These are phyloP conservation scores for Eucalyptus cloeziana DNA, from an alignment of 345 rosid species.

Conservation along the genomic window DNA sequence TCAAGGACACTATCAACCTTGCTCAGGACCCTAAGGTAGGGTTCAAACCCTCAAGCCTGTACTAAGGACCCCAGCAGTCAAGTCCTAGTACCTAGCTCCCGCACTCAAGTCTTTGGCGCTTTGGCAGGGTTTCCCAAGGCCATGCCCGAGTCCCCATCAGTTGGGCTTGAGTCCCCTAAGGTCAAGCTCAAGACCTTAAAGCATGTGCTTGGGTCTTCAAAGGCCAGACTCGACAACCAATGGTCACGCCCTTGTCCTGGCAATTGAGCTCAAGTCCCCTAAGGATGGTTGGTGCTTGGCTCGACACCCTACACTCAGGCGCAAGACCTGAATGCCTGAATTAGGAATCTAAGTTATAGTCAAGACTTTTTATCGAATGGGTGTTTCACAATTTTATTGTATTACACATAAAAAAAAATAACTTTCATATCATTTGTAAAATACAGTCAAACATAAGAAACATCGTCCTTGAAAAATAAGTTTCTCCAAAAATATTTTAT, in stretches of 20 bases:
- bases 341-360: background rate
- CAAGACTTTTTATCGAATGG: background rate
- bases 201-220: background rate
- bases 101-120: background rate
- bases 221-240: background rate
- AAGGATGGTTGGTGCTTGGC: background rate
- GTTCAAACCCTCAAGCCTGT: background rate
- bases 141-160: accelerated
- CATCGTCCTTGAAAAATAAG: background rate
- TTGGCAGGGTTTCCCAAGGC: accelerated
- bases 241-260: accelerated
- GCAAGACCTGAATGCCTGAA: background rate
- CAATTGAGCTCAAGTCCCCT: background rate
- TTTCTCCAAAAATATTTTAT: background rate
- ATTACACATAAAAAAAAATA: background rate
- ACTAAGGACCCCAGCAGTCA: background rate
- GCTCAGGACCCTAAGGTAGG: accelerated
- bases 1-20: background rate
- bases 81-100: background rate
- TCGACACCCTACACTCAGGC: accelerated
- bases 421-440: background rate
- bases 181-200: background rate
- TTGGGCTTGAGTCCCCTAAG: background rate
- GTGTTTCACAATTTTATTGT: background rate
- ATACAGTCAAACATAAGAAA: background rate